Evolutionary conservation across 169 alveolate species (phyloP).

Genomic region (Eimeria necatrix): DNA sequence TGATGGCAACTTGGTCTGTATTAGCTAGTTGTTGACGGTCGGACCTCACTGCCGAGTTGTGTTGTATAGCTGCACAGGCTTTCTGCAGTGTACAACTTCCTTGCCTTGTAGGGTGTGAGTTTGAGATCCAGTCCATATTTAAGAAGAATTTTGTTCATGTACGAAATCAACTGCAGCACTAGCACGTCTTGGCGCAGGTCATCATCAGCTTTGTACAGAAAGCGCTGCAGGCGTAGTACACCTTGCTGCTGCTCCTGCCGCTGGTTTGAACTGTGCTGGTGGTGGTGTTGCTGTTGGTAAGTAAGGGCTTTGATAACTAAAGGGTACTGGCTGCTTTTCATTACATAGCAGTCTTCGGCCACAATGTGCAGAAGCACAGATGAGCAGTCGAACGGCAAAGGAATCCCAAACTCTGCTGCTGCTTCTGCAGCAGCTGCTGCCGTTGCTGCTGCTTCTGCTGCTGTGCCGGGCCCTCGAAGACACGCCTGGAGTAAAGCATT

Average conservation of each 20-base stretch:
- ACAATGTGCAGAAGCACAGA: slow-evolving; percentile 44
- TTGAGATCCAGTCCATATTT: slow-evolving; percentile 94
- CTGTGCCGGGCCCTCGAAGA: background rate
- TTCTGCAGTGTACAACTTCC: background rate
- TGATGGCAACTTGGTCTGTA: background rate
- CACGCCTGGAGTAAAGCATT: background rate
- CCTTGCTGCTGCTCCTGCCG: background rate
- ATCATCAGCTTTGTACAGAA: slow-evolving; percentile 97
- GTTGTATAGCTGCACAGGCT: background rate
- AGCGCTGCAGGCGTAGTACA: slow-evolving; percentile 9
- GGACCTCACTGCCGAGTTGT: background rate
- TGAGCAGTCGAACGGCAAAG: slow-evolving; percentile 48
- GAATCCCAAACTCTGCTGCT: slow-evolving; percentile 50
- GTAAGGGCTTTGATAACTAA: slow-evolving; percentile 13
- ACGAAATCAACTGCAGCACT: slow-evolving; percentile 92
- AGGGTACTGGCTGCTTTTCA: slow-evolving; percentile 75
- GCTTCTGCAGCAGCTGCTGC: slow-evolving; percentile 40
- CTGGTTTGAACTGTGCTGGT: background rate
- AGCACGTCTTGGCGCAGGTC: slow-evolving; percentile 97
- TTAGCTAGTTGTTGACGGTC: background rate
- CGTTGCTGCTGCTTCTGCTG: background rate
- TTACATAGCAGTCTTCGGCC: slow-evolving; percentile 68
- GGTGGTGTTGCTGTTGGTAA: slow-evolving; percentile 6
- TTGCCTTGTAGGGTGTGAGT: slow-evolving; percentile 93
- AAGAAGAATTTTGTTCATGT: slow-evolving; percentile 93